Evolutionary conservation across 2,329 filamentous ascomycete species (phyloP).

Genomic region (Pestalotiopsis sp.): DNA sequence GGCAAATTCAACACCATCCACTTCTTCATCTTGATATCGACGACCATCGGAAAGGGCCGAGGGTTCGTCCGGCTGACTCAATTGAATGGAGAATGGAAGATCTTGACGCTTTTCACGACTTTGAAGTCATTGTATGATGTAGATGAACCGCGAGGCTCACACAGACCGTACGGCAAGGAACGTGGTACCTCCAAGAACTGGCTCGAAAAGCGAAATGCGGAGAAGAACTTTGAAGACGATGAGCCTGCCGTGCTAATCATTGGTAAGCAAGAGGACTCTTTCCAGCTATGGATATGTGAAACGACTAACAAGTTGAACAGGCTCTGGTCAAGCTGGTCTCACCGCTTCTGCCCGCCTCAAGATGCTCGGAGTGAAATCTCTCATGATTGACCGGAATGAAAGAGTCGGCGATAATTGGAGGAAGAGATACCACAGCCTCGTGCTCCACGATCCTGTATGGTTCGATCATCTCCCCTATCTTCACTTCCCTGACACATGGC

Average conservation of each 20-base stretch:
- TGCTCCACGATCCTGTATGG: conserved; percentile 70
- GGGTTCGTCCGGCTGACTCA: conserved; percentile 58
- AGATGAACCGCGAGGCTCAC: conserved; percentile 50
- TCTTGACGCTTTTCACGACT: conserved; percentile 65
- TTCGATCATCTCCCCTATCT: conserved; percentile 67
- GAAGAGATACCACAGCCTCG: conserved; percentile 63
- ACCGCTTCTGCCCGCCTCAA: conserved; percentile 61
- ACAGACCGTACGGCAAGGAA: conserved; percentile 57
- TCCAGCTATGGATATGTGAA: neutral
- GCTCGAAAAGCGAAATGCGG: conserved; percentile 53
- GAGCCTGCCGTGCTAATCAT: conserved; percentile 65
- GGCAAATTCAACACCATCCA: conserved; percentile 55
- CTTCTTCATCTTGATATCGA: conserved; percentile 59
- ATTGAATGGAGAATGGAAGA: conserved; percentile 55
- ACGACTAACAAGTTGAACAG: neutral
- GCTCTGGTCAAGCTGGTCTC: conserved; percentile 59
- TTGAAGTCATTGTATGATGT: conserved; percentile 56
- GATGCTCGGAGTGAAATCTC: conserved; percentile 55
- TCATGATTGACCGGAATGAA: conserved; percentile 62
- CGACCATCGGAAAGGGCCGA: conserved; percentile 54
- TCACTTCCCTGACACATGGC: conserved; percentile 66
- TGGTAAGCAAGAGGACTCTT: conserved; percentile 42
- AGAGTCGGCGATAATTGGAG: conserved; percentile 68
- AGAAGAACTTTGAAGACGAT: conserved; percentile 48
- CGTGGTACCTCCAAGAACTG: conserved; percentile 57